Conservation (phyloP, 1,139 yeast genomes). For the Nadsonia starkeyi-henricii region DNA sequence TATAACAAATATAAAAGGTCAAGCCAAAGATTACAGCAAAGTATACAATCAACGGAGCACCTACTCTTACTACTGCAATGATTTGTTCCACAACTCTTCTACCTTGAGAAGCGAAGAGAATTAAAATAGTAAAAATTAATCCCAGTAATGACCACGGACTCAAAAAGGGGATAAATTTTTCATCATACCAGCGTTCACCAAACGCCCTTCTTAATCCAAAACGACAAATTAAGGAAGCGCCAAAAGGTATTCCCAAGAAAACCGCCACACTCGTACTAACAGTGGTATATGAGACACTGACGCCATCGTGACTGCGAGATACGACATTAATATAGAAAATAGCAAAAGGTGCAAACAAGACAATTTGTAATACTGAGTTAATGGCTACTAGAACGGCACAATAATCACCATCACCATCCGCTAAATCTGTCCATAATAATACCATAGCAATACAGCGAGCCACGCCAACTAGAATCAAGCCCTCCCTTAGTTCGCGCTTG, state of each 20-base stretch:
- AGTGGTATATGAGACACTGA: conserved; percentile 18
- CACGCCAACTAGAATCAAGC: conserved; percentile 44
- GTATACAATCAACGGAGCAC: conserved; percentile 37
- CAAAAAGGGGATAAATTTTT: conserved; percentile 28
- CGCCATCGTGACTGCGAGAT: conserved; percentile 11
- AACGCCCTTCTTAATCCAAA: conserved; percentile 17
- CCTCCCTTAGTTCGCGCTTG: conserved; percentile 35
- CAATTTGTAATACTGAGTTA: conserved; percentile 40
- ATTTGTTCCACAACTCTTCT: conserved; percentile 35
- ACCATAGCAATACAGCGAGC: conserved; percentile 58
- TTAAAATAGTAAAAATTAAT: conserved; percentile 37
- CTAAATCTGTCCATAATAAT: conserved; percentile 44
- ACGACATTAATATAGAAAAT: conserved; percentile 26
- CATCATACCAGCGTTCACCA: conserved; percentile 16
- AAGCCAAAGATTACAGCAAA: conserved; percentile 38
- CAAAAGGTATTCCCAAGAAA: conserved; percentile 44
- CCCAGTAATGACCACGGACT: conserved; percentile 41
- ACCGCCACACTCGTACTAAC: conserved; percentile 41
- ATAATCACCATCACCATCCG: conserved; percentile 37
- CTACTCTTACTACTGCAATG: conserved; percentile 37
- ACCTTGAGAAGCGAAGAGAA: conserved; percentile 43
- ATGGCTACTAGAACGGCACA: conserved; percentile 42
- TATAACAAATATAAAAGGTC: conserved; percentile 21
- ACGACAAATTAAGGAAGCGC: conserved; percentile 33
- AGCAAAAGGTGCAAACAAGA: conserved; percentile 42